Evolutionary conservation across 495 filamentous ascomycete species (phyloP), one percentile per base, ranked within the genome.

Genomic region (Aspergillus cristatus): DNA sequence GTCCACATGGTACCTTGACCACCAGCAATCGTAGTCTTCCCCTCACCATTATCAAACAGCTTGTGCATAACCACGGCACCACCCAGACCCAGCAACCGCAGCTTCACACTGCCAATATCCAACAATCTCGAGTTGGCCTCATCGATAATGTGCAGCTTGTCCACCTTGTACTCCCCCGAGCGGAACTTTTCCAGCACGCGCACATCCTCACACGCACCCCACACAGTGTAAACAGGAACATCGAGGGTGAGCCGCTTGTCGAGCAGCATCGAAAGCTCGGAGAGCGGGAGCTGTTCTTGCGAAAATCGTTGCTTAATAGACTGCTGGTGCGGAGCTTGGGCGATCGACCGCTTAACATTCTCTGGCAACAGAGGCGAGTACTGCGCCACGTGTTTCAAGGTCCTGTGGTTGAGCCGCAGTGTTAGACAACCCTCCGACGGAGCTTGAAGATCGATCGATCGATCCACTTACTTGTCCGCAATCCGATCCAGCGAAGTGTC

Each of bases 1-100:
- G 93, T 97, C 93, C 93, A 99, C 93, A 99, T 99, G 6, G 93
- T 99, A 28, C 93, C 93, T 58, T 97, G 93, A 16, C 93, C 93
- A 51, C 93, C 93, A 16, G 93, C 91, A 58, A 99, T 97, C 0
- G 93, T 97, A 22, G 93, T 99, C 57, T 88, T 79, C 36, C 93
- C 93, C 53, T 99, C 93, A 18, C 93, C 93, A 50, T 97, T 99
- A 57, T 99, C 93, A 55, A 99, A 99, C 7, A 99, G 77, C 71
- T 99, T 99, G 70, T 99, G 93, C 93, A 99, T 99, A 17, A 99
- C 93, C 0, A 99, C 90, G 0, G 93, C 93, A 47, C 93, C 91
- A 37, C 93, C 93, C 34, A 99, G 63, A 37, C 93, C 93, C 14
- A 99, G 75, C 39, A 99, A 71, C 48, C 93, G 86, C 34, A 99